Conservation (phyloP, 805 yeast genomes). For the Saturnispora bothae region DNA sequence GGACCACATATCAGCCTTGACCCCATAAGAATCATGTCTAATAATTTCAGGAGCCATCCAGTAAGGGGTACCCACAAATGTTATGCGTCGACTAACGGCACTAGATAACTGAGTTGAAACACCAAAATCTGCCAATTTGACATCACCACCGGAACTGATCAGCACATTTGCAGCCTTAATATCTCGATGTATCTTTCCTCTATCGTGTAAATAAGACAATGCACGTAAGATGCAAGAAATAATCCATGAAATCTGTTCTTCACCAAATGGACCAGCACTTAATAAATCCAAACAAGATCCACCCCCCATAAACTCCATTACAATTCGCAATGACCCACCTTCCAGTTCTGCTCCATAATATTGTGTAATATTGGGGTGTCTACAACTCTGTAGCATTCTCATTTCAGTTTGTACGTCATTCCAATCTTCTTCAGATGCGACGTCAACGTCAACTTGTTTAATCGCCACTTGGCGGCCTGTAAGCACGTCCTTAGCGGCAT, state of each 20-base stretch:
- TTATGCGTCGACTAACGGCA: slow-evolving; percentile 38
- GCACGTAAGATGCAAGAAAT: slow-evolving; percentile 49
- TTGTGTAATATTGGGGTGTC: slow-evolving; percentile 49
- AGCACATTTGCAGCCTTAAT: slow-evolving; percentile 89
- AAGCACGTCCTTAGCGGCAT: slow-evolving; percentile 42
- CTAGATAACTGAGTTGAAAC: slow-evolving; percentile 74
- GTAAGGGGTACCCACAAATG: slow-evolving; percentile 53
- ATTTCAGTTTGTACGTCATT: slow-evolving; percentile 68
- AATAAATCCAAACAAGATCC: slow-evolving; percentile 64
- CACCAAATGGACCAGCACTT: slow-evolving; percentile 48
- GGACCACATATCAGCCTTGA: slow-evolving; percentile 72
- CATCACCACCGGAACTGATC: slow-evolving; percentile 57
- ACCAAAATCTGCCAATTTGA: slow-evolving; percentile 91
- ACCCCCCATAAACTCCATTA: slow-evolving; percentile 74
- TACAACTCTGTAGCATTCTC: slow-evolving; percentile 55
- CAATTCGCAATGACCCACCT: slow-evolving; percentile 63
- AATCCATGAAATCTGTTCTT: slow-evolving; percentile 43
- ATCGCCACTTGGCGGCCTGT: slow-evolving; percentile 41
- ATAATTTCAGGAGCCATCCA: slow-evolving; percentile 59
- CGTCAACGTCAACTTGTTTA: slow-evolving; percentile 62
- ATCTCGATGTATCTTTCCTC: slow-evolving; percentile 82
- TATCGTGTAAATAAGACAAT: slow-evolving; percentile 52
- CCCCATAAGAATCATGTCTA: slow-evolving; percentile 45
- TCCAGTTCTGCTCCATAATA: slow-evolving; percentile 65
- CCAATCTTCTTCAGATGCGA: slow-evolving; percentile 62